These are phyloP conservation scores for Bathelium albidoporum DNA, from an alignment of 495 filamentous ascomycete genomes.

Conservation along the genomic window DNA sequence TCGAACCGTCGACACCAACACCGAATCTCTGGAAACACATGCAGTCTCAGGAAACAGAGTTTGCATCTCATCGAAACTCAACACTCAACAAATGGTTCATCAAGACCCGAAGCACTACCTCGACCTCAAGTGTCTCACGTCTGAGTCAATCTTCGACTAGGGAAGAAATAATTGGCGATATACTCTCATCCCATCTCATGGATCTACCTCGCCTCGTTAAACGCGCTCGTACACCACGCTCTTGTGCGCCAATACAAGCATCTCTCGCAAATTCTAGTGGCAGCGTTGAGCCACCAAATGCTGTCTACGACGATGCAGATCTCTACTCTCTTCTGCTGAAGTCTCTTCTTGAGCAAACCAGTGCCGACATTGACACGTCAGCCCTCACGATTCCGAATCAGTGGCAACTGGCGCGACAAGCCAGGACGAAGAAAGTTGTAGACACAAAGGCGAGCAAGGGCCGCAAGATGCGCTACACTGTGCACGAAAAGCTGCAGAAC, in stretches of 20 bases:
- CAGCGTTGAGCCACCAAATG: slow-evolving; percentile 72
- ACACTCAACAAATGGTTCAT: slow-evolving; percentile 60
- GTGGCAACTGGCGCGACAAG: slow-evolving; percentile 56
- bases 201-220: slow-evolving; percentile 56
- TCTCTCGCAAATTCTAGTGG: slow-evolving; percentile 34
- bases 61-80: slow-evolving; percentile 40
- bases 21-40: slow-evolving; percentile 64
- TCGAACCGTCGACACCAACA: slow-evolving; percentile 40
- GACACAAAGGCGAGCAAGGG: slow-evolving; percentile 95
- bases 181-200: slow-evolving; percentile 64
- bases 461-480: slow-evolving; percentile 80
- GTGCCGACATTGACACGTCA: slow-evolving; percentile 45
- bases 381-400: slow-evolving; percentile 29
- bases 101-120: slow-evolving; percentile 38
- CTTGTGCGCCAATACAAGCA: slow-evolving; percentile 60
- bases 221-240: slow-evolving; percentile 55
- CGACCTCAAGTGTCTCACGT: slow-evolving; percentile 31
- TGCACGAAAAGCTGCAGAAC: slow-evolving; percentile 95
- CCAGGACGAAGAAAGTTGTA: slow-evolving; percentile 69
- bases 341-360: slow-evolving; percentile 80
- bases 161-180: slow-evolving; percentile 50
- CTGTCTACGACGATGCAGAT: slow-evolving; percentile 80
- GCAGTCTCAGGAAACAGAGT: slow-evolving; percentile 49
- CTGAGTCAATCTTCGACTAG: slow-evolving; percentile 26
- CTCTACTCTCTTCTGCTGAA: slow-evolving; percentile 90